A percentile compares a stretch with the other conserved stretches of the same genome.
Conservation (phyloP, 306 rosid species). For the Cercis canadensis region DNA sequence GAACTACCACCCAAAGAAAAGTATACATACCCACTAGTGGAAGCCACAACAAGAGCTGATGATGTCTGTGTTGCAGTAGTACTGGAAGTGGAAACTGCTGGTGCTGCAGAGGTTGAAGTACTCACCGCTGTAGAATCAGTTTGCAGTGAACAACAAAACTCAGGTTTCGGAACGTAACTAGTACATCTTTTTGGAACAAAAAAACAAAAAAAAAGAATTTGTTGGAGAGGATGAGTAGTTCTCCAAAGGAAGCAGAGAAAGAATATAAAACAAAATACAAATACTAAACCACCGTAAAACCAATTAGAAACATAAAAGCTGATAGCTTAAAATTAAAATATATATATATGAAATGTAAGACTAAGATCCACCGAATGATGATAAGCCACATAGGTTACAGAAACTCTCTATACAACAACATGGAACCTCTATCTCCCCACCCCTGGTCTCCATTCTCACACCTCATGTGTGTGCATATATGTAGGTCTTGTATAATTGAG, state of each 20-base stretch:
- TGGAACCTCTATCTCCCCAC: no score
- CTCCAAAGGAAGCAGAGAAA: constrained; percentile 4
- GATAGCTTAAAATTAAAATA: not conserved
- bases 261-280: not conserved
- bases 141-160: constrained; percentile 20
- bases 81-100: constrained; percentile 55
- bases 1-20: constrained; percentile 1
- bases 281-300: not conserved
- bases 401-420: no score
- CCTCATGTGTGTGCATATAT: no score
- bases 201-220: not conserved
- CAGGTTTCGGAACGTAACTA: not conserved
- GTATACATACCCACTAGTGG: constrained; percentile 76
- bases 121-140: constrained; percentile 56
- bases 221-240: not conserved
- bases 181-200: not conserved
- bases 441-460: no score
- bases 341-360: not conserved
- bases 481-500: no score
- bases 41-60: constrained; percentile 65
- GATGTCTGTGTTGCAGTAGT: constrained; percentile 63
- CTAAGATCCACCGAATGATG: not conserved
- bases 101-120: constrained; percentile 55
- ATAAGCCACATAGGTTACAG: not conserved
- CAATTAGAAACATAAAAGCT: not conserved